A percentile compares a stretch with the other conserved stretches of the same genome.
phyloP scores from a whole-genome alignment of 768 basidiomycete species.

The Xerocomellus intermedius region DNA sequence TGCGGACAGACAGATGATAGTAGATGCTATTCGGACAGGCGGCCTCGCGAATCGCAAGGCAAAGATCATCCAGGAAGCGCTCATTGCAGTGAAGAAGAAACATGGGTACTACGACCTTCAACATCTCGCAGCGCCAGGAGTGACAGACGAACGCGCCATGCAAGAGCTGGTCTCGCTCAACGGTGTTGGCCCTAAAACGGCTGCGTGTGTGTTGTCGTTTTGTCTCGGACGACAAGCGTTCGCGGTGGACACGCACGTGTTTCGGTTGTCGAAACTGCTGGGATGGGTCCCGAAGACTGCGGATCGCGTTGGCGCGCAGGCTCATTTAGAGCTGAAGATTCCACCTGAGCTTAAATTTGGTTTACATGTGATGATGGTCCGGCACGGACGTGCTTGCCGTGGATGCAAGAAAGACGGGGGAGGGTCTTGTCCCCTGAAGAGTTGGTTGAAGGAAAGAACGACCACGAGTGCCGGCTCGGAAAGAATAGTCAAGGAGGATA shows the following conservation, averaged over 20 bases:
- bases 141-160: conserved; percentile 52
- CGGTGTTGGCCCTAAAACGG: conserved; percentile 64
- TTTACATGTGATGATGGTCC: conserved; percentile 57
- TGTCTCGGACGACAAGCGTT: conserved; percentile 60
- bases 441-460: conserved; percentile 32
- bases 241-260: conserved; percentile 66
- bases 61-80: conserved; percentile 48
- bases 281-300: conserved; percentile 44
- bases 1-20: conserved; percentile 43
- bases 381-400: conserved; percentile 52
- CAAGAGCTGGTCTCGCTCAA: conserved; percentile 52
- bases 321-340: conserved; percentile 52
- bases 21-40: conserved; percentile 49
- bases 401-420: conserved; percentile 47
- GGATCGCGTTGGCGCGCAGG: conserved; percentile 52
- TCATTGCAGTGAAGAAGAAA: conserved; percentile 41
- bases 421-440: conserved; percentile 36
- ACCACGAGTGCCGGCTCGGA: conserved; percentile 19
- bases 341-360: conserved; percentile 55
- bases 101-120: conserved; percentile 59
- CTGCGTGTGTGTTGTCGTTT: conserved; percentile 60
- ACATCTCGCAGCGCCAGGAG: conserved; percentile 39
- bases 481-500: neutral
- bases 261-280: conserved; percentile 46
- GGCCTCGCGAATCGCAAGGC: conserved; percentile 64